Base-by-base conservation (phyloP, 2,329 filamentous ascomycete species). In the Taxawa tesnikishii region DNA sequence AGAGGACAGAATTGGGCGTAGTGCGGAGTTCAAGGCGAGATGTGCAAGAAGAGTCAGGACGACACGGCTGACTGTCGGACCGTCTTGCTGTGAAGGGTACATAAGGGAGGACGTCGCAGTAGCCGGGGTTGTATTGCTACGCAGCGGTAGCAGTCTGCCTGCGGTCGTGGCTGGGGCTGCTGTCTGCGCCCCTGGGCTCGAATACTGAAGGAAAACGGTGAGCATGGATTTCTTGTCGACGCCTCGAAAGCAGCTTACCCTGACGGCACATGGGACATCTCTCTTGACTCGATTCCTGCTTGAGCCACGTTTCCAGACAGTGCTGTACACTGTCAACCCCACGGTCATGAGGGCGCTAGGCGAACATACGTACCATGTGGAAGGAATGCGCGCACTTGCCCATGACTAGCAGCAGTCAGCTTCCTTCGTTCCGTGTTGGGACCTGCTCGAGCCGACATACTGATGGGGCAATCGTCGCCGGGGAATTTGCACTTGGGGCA, bases 261-360 rank as follows among this genome's bases (percentile, higher is more conserved):
- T 96, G 90, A 44, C 90, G 75, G 54, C 90, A 98, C 90, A 98
- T 96, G 16, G 90, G 90, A 54, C 90, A 98, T 42, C 94, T 80
- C 14, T 88, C 88, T 48, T 85, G 88, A 16, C 87, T 83, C 9
- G 83, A 78, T 41, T 96, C 90, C 55, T 94, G 87, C 50, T 90
- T 83, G 46, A 98, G 84, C 90, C 90, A 98, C 49, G 85, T 83
- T 47, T 81, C 69, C 46, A 98, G 90, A 58, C 90, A 98, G 59
- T 98, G 90, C 85, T 93, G 38, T 9, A 33, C 18, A 28, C 12
- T 11, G 33, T 38, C 13, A 38, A 13, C 23, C 15, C 21, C 12
- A 19, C 12, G 29, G 3, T 14, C 7, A 18, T 15, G 8, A 14
- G 6, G 5, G 8, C 4, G 11, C 6, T 36, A 21, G 37, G 27